phyloP scores from a whole-genome alignment of 108 stramenopile species.

The Cyclotella sp. region DNA sequence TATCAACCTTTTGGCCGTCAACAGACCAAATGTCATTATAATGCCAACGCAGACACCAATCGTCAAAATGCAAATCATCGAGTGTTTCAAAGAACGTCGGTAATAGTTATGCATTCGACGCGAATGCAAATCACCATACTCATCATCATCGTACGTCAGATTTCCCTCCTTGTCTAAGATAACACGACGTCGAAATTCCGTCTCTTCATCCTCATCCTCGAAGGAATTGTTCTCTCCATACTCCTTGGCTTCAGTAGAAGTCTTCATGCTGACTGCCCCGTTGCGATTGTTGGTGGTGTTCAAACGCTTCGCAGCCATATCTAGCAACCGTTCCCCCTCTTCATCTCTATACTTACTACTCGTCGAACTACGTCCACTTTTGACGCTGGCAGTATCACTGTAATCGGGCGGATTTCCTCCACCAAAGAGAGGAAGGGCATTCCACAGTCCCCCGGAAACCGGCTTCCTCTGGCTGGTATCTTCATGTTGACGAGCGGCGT shows the following conservation, averaged over 20 bases:
- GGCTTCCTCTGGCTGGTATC: not conserved
- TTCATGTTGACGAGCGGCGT: not conserved
- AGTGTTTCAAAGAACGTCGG: constrained; percentile 14
- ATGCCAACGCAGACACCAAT: constrained; percentile 2
- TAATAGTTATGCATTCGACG: constrained; percentile 14
- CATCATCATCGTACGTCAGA: constrained; percentile 21
- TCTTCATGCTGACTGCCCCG: not conserved
- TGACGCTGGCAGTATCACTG: constrained; percentile 7
- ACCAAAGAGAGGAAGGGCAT: constrained; percentile 25
- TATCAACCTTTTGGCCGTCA: not conserved
- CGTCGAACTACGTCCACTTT: not conserved
- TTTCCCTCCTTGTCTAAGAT: constrained; percentile 34
- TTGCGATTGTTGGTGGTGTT: not conserved
- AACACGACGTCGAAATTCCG: constrained; percentile 16
- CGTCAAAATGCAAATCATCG: constrained; percentile 1
- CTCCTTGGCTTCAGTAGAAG: constrained; percentile 6
- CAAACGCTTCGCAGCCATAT: constrained; percentile 18
- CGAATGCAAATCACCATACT: constrained; percentile 10
- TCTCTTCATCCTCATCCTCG: constrained; percentile 3
- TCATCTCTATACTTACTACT: constrained; percentile 32
- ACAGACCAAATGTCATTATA: not conserved
- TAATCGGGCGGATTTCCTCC: constrained; percentile 12
- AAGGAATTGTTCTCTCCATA: constrained; percentile 33
- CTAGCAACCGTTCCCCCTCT: constrained; percentile 33
- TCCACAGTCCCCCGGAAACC: constrained; percentile 25